These are phyloP conservation scores for Xerophyta viscosa DNA, from an alignment of 106 monocot genomes.

Conservation along the genomic window DNA sequence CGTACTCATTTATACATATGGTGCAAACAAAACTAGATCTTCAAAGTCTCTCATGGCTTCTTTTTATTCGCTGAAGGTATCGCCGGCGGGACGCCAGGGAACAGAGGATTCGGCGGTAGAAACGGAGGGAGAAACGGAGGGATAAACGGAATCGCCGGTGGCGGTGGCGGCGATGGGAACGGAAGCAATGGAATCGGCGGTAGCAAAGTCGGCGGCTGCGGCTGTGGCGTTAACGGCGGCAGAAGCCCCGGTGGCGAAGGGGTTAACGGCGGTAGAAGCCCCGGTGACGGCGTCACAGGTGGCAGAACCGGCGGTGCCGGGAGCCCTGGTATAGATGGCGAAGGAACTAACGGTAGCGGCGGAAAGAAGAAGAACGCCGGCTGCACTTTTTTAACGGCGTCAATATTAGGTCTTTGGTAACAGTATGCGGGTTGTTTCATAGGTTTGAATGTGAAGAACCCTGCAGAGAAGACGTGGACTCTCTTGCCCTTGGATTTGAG, in stretches of 20 bases:
- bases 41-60: background rate
- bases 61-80: background rate
- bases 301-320: conserved; percentile 8
- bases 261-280: conserved; percentile 19
- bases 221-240: background rate
- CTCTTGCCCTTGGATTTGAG: conserved; percentile 9
- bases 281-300: conserved; percentile 20
- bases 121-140: too few relatives aligned
- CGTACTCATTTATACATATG: too few relatives aligned
- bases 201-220: conserved; percentile 2
- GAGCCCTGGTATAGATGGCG: conserved; percentile 6
- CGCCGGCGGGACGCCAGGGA: conserved; percentile 20
- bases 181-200: conserved; percentile 3
- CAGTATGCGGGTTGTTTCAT: conserved; percentile 34
- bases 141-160: conserved; percentile 6
- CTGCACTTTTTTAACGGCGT: conserved; percentile 2
- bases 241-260: conserved; percentile 9
- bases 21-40: too few relatives aligned
- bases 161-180: background rate
- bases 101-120: conserved; percentile 6
- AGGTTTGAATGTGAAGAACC: conserved; percentile 52
- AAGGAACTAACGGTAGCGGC: conserved; percentile 1
- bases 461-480: conserved; percentile 41
- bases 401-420: conserved; percentile 16
- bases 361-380: conserved; percentile 15